Evolutionary conservation across 352 stramenopile species (phyloP).

Genomic region (Globisporangium echinulatum): DNA sequence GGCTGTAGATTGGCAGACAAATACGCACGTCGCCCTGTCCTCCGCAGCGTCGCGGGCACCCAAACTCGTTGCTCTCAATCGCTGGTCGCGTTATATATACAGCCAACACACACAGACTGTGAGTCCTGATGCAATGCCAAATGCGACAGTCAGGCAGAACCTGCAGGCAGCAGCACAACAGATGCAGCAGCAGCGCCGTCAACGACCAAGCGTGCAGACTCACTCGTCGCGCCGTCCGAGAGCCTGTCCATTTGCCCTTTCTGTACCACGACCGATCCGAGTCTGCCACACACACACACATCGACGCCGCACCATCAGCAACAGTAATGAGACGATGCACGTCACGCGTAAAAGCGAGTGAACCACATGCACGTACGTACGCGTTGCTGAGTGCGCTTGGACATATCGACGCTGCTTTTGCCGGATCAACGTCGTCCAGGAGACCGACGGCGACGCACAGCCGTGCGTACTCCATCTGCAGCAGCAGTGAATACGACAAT

Average conservation of each 20-base stretch:
- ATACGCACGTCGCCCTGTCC: slow-evolving; percentile 86
- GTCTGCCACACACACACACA: slow-evolving; percentile 17
- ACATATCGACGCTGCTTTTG: slow-evolving; percentile 39
- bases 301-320: no score
- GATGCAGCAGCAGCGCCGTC: background rate
- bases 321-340: background rate
- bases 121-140: no score
- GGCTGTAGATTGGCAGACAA: background rate
- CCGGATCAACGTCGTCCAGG: slow-evolving; percentile 36
- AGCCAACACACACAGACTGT: no score
- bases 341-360: background rate
- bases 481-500: background rate
- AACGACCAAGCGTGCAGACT: slow-evolving; percentile 1
- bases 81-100: slow-evolving; percentile 14
- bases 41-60: slow-evolving; percentile 82
- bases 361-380: slow-evolving; percentile 24
- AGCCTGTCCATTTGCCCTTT: slow-evolving; percentile 81
- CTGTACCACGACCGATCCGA: slow-evolving; percentile 81
- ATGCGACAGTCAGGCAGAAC: background rate
- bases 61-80: slow-evolving; percentile 54
- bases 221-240: slow-evolving; percentile 68
- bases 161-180: background rate
- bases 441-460: slow-evolving; percentile 50
- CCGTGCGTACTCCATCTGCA: slow-evolving; percentile 81
- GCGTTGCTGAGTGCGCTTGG: slow-evolving; percentile 44